Conservation (phyloP, 768 basidiomycete species). For the Podaxis carcinomalis region DNA sequence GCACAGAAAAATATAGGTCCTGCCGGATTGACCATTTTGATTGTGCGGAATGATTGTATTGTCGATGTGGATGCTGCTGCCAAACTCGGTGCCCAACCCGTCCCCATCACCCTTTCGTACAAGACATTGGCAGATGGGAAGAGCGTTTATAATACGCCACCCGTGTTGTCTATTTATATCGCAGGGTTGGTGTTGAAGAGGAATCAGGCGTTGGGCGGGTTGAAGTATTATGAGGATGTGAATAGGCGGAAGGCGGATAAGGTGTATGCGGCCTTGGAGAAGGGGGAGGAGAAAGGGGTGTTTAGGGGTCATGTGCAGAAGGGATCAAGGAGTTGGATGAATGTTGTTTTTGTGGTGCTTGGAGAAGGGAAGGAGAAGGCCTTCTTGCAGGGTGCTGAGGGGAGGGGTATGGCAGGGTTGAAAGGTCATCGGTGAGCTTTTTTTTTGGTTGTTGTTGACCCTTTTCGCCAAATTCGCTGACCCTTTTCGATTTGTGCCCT, state of each 20-base stretch:
- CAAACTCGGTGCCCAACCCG: conserved; percentile 63
- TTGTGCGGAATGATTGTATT: conserved; percentile 92
- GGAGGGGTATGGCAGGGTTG: conserved; percentile 74
- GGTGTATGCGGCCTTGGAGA: conserved; percentile 69
- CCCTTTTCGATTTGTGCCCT: background rate
- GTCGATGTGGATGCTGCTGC: conserved; percentile 84
- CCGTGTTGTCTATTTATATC: conserved; percentile 89
- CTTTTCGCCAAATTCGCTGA: background rate
- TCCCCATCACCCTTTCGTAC: conserved; percentile 81
- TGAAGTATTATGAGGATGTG: conserved; percentile 57
- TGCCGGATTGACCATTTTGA: conserved; percentile 87
- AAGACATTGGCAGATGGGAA: conserved; percentile 71
- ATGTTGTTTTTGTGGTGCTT: conserved; percentile 78
- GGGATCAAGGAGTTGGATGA: conserved; percentile 91
- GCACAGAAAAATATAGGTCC: conserved; percentile 99
- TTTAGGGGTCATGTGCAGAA: conserved; percentile 68
- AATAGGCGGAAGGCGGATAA: conserved; percentile 74
- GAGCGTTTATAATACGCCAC: conserved; percentile 91
- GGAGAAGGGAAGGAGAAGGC: conserved; percentile 68
- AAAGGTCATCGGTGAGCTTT: conserved; percentile 85
- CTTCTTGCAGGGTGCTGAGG: conserved; percentile 81
- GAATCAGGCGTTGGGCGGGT: conserved; percentile 60
- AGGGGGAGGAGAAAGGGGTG: conserved; percentile 67
- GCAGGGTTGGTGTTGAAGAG: conserved; percentile 78
- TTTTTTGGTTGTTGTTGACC: conserved; percentile 1